phyloP scores from a whole-genome alignment of 2,329 filamentous ascomycete genomes.

The Epichloe uncinata region DNA sequence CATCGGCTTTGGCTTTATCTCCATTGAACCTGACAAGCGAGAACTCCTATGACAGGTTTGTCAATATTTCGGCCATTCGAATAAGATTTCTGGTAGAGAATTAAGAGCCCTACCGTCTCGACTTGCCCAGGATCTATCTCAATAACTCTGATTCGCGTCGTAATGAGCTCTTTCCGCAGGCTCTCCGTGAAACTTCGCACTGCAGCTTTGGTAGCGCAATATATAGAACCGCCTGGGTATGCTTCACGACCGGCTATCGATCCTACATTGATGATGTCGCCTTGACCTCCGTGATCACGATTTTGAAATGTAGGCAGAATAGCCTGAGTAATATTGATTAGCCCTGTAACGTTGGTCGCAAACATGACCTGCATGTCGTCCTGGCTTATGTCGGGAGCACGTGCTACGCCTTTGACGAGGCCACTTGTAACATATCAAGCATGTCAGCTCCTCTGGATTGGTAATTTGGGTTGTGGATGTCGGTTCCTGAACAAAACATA shows the following conservation, averaged over 20 bases:
- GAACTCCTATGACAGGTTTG: conserved; percentile 48
- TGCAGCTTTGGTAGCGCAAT: conserved; percentile 87
- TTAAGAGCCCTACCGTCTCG: conserved; percentile 48
- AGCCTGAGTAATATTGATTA: conserved; percentile 95
- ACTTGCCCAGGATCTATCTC: conserved; percentile 87
- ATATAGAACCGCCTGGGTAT: conserved; percentile 77
- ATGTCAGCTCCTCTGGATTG: not conserved
- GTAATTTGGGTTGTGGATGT: not conserved
- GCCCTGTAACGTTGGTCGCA: conserved; percentile 80
- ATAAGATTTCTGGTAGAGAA: not conserved
- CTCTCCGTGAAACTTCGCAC: conserved; percentile 75
- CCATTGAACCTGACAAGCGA: conserved; percentile 79
- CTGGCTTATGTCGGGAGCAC: conserved; percentile 68
- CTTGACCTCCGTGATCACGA: conserved; percentile 59
- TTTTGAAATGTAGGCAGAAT: conserved; percentile 71
- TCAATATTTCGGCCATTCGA: conserved; percentile 2
- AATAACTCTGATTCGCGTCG: conserved; percentile 69
- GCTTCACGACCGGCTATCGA: conserved; percentile 79
- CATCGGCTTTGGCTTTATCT: conserved; percentile 79
- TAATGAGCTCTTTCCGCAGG: conserved; percentile 69
- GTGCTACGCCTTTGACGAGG: conserved; percentile 76
- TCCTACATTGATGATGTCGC: conserved; percentile 92
- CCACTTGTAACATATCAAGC: conserved; percentile 39
- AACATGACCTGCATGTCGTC: conserved; percentile 84
- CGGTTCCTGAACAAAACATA: no score